A percentile compares a stretch with the other conserved stretches of the same genome.
Conservation (phyloP, 495 filamentous ascomycete species). For the Xeromyces bisporus region DNA sequence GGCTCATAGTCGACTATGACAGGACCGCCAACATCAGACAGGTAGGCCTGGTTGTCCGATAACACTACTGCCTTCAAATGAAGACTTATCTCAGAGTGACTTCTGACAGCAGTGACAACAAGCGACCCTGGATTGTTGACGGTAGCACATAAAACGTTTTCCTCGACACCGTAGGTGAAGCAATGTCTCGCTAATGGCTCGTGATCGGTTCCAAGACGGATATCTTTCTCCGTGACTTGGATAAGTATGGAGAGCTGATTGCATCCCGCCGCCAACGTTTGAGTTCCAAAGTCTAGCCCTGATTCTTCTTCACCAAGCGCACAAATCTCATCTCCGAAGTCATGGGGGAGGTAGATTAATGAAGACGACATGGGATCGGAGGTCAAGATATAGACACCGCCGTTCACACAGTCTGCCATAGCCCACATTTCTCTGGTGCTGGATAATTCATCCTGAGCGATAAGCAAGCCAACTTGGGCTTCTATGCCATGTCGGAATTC, state of each 20-base stretch:
- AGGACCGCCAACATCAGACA: slow-evolving; percentile 7
- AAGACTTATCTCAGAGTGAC: slow-evolving; percentile 10
- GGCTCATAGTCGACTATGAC: slow-evolving; percentile 17
- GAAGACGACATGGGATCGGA: slow-evolving; percentile 25
- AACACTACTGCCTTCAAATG: slow-evolving; percentile 8
- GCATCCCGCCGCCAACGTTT: slow-evolving; percentile 38
- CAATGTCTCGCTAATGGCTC: slow-evolving; percentile 7
- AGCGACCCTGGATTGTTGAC: slow-evolving; percentile 14
- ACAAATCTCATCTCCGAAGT: slow-evolving; percentile 19
- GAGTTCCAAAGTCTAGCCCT: slow-evolving; percentile 31
- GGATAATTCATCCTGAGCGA: slow-evolving; percentile 26
- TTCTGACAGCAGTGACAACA: slow-evolving; percentile 13
- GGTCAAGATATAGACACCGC: slow-evolving; percentile 20
- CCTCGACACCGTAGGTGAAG: slow-evolving; percentile 6
- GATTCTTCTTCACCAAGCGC: slow-evolving; percentile 24
- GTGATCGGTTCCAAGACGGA: slow-evolving; percentile 19
- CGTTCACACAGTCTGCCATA: slow-evolving; percentile 26
- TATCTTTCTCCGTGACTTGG: slow-evolving; percentile 38
- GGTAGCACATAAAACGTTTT: slow-evolving; percentile 13
- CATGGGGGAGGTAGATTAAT: slow-evolving; percentile 17
- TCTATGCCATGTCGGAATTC: slow-evolving; percentile 58
- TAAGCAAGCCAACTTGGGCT: slow-evolving; percentile 42
- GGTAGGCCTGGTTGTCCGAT: slow-evolving; percentile 2
- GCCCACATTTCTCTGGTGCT: slow-evolving; percentile 30
- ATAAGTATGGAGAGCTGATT: slow-evolving; percentile 24